Evolutionary conservation across 371 early-diverging fungal species (phyloP), one percentile per base, ranked within the genome.

Genomic region (Rhizopus sp.): DNA sequence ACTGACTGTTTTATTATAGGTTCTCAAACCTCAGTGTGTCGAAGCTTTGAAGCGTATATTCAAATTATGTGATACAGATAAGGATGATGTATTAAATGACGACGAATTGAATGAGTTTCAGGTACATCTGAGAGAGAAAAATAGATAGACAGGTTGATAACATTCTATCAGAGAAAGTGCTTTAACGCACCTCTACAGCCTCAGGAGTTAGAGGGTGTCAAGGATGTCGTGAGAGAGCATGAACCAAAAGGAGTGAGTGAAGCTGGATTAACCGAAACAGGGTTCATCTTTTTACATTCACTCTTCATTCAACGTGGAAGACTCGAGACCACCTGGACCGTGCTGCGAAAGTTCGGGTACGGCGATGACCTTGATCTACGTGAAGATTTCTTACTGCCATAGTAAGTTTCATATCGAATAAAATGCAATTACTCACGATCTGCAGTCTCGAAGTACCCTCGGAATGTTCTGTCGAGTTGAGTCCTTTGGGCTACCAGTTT

Each of bases 311-410:
- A 97, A 79, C 81, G 93, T 9, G 99, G 99, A 4, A 84, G 97
- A 17, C 80, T 96, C 7, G 99, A 98, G 60, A 98, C 99, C 1
- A 96, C 96, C 8, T 98, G 99, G 99, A 92, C 93, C 17, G 96
- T 98, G 3, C 70, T 98, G 39, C 78, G 97, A 33, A 89, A 88
- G 61, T 98, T 96, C 78, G 97, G 97, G 15, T 97, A 98, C 66
- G 95, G 94, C 30, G 93, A 95, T 63, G 94, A 96, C 56, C 66
- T 98, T 35, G 85, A 88, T 1, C 66, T 98, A 50, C 76, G 93
- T 41, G 93, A 94, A 66, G 96, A 95, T 60, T 96, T 88, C 65
- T 60, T 98, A 56, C 79, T 80, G 38, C 97, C 97, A 45, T 74
- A 80, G 82, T 89, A 75, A 64, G 76, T 71, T 41, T 32, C 29